Conservation (phyloP, 306 rosid species). For the Rubus parviflorus region DNA sequence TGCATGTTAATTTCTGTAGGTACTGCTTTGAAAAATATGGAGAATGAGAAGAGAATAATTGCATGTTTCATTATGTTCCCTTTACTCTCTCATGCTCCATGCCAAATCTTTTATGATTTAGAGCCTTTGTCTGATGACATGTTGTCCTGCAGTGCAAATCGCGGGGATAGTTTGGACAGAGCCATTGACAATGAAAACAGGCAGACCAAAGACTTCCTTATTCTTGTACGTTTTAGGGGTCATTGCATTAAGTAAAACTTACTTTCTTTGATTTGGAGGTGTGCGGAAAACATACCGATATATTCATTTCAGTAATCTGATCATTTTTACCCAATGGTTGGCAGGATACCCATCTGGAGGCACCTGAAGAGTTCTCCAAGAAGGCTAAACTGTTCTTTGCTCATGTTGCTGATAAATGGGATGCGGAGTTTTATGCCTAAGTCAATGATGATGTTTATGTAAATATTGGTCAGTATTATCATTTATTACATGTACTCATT, state of each 20-base stretch:
- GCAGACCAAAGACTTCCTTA: conserved; percentile 67
- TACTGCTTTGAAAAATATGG: conserved; percentile 61
- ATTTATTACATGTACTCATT: conserved; percentile 17
- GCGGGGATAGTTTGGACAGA: conserved; percentile 62
- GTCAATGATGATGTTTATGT: conserved; percentile 91
- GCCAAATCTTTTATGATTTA: neutral
- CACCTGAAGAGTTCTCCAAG: conserved; percentile 58
- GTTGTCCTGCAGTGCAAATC: conserved; percentile 68
- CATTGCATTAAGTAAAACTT: conserved; percentile 2
- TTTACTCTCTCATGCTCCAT: neutral
- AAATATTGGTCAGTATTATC: conserved; percentile 87
- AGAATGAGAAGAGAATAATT: conserved; percentile 72
- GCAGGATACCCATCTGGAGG: conserved; percentile 85
- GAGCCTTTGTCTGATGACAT: conserved; percentile 25
- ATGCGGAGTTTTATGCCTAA: conserved; percentile 91
- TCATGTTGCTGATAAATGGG: conserved; percentile 80
- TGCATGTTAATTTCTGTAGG: conserved; percentile 46
- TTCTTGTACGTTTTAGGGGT: conserved; percentile 58
- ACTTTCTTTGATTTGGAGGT: neutral
- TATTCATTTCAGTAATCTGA: conserved; percentile 7
- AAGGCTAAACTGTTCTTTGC: conserved; percentile 88
- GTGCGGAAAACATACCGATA: neutral
- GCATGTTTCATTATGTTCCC: conserved; percentile 14
- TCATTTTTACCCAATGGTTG: conserved; percentile 23
- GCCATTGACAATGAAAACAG: conserved; percentile 75